Base-by-base conservation (phyloP, 495 filamentous ascomycete genomes). In the Pseudomonodictys pantanalensis region DNA sequence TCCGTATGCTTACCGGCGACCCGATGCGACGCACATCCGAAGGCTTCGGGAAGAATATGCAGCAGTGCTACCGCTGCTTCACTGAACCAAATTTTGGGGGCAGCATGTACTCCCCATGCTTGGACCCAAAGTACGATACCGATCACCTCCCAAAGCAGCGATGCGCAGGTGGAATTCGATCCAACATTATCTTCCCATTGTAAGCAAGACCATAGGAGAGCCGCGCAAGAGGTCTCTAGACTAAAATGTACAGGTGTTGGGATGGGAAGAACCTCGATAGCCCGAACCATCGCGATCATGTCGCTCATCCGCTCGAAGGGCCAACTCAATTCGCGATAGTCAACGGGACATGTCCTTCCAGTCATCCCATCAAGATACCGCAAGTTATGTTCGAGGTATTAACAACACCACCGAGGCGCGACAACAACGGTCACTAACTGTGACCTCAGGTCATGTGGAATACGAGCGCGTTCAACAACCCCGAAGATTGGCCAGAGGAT, bases 221-320 rank as follows among this genome's bases (percentile, higher is more conserved):
- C 17, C 3, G 24, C 5, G 20, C 12, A 32, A 12, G 6, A 10
- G 23, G 3, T 22, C 18, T 29, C 4, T 25, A 39, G 18, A 12
- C 18, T 44, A 15, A 8, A 2, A 23, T 38, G 6, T 30, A 18
- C 29, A 55, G 60, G 24, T 64, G 60, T 33, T 83, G 79, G 80
- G 80, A 83, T 66, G 81, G 81, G 43, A 72, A 76, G 65, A 81
- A 80, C 64, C 64, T 79, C 5, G 79, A 81, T 64, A 78, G 72
- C 44, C 68, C 74, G 22, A 75, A 81, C 66, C 81, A 82, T 50
- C 56, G 47, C 12, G 51, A 59, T 49, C 65, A 68, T 23, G 52
- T 64, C 38, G 51, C 65, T 11, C 69, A 77, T 73, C 51, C 67
- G 17, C 9, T 41, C 11, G 42, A 33, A 2, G 58, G 58, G 4